These are phyloP conservation scores for Carnegiea gigantea DNA, from an alignment of 179 eudicot genomes.

Conservation along the genomic window DNA sequence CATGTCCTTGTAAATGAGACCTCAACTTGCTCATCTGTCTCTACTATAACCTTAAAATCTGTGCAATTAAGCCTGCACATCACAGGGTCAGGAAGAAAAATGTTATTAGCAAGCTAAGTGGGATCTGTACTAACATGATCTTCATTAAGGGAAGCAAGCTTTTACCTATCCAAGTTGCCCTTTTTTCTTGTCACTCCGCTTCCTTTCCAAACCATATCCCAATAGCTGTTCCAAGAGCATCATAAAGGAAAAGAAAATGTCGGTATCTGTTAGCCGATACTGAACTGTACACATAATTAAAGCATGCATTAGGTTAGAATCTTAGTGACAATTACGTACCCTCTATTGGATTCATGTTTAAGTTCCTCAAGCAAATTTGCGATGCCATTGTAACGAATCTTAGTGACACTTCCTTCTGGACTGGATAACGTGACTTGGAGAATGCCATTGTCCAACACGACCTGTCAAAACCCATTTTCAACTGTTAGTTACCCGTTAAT, in stretches of 20 bases:
- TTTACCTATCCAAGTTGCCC: slow-evolving; percentile 43
- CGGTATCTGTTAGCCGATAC: no score
- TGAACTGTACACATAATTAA: no score
- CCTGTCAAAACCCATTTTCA: slow-evolving; percentile 22
- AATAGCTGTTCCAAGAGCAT: slow-evolving; percentile 26
- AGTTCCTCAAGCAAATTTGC: slow-evolving; percentile 38
- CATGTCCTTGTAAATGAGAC: slow-evolving; percentile 64
- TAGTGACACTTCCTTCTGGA: slow-evolving; percentile 45
- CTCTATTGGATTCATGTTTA: slow-evolving; percentile 29
- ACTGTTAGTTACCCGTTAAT: no score
- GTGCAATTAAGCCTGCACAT: slow-evolving; percentile 49
- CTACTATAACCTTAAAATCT: slow-evolving; percentile 41
- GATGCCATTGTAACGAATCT: slow-evolving; percentile 40
- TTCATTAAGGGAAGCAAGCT: no score
- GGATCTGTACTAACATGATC: not conserved
- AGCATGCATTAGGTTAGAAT: no score
- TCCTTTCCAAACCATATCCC: slow-evolving; percentile 52
- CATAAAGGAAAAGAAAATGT: no score
- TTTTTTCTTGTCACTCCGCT: slow-evolving; percentile 42
- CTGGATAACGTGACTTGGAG: slow-evolving; percentile 34
- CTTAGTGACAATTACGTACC: slow-evolving; percentile 22
- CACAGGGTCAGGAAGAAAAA: not conserved
- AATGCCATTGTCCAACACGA: slow-evolving; percentile 41
- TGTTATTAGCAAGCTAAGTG: not conserved
- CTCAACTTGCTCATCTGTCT: slow-evolving; percentile 58